Base-by-base conservation (phyloP, 148 eudicot species). In the Cornus florida region DNA sequence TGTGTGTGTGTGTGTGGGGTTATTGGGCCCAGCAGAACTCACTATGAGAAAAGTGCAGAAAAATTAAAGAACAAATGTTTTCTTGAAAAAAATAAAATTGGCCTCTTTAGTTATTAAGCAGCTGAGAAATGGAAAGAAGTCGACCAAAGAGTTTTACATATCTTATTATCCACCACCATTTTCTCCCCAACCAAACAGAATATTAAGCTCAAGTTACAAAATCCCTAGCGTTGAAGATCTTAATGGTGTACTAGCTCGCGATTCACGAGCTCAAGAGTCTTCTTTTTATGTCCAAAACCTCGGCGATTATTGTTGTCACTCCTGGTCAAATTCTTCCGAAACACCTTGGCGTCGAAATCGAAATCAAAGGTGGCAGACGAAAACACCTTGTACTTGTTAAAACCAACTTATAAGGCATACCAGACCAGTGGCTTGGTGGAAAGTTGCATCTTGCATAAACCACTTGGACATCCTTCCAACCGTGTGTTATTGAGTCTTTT, bases 241-340 rank as follows among this genome's bases (percentile, higher is more conserved):
- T 76, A 96, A 98, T 94, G 41, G 97, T 90, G 73, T 88, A 96
- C n/a, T n/a, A n/a, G n/a, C 88, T 96, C 95, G 82, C 89, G 89
- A 70, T 91, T 92, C 93, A 96, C 90, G 72, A 87, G 91, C 85
- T 94, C 81, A 2, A 90, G 84, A 72, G 94, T 96, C 86, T 90
- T 97, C 59, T 89, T 84, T 73, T 93, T 96, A 53, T 83, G 88
- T 4, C 99, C 99, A 82, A 92, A 96, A 53, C 99, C 99, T 78
- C 48, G 89, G 22, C 97, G 95, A 62, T 96, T 96, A 75, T 96
- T 92, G 80, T 96, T 94, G 68, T 91, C 78, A 71, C 98, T 92
- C 78, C 99, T 88, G 17, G 97, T 96, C 88, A 96, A 88, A 78
- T 96, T 92, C 75, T 92, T 91, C 68, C 98, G 82, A 83, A 96